Conservation (phyloP, 768 basidiomycete genomes). For the Calocera viscosa region DNA sequence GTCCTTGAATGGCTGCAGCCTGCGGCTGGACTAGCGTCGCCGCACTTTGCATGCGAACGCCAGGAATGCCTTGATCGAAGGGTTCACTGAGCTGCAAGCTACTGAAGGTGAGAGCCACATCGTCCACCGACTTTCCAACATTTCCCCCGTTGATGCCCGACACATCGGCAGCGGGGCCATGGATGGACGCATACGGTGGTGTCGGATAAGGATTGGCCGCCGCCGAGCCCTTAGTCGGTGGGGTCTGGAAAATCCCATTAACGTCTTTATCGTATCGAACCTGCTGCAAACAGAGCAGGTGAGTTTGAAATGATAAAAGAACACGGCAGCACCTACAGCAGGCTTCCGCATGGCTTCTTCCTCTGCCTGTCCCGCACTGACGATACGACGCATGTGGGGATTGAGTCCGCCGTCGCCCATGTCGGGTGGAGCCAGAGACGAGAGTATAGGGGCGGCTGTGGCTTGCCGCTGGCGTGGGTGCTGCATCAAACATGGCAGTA, state of each 20-base stretch:
- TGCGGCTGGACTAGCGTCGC: background rate
- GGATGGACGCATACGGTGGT: constrained; percentile 1
- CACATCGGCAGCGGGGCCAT: background rate
- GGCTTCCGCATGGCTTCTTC: background rate
- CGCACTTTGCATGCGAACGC: background rate
- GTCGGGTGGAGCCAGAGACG: background rate
- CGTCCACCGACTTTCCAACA: background rate
- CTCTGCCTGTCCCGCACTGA: background rate
- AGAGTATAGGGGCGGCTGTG: constrained; percentile 24
- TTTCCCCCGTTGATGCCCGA: background rate
- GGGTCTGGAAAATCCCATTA: background rate
- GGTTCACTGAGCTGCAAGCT: background rate
- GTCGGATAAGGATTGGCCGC: background rate
- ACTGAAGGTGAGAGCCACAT: background rate
- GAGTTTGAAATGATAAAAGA: background rate
- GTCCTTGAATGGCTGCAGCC: background rate
- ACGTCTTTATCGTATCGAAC: background rate
- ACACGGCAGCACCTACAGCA: background rate
- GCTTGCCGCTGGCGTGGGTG: constrained; percentile 38
- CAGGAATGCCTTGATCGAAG: background rate
- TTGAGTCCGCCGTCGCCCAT: background rate
- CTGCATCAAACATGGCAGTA: constrained; percentile 33
- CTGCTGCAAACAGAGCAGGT: background rate
- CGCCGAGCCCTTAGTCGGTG: background rate
- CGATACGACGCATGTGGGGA: background rate